Evolutionary conservation across 345 rosid species (phyloP).

Genomic region (Camelina laxa): DNA sequence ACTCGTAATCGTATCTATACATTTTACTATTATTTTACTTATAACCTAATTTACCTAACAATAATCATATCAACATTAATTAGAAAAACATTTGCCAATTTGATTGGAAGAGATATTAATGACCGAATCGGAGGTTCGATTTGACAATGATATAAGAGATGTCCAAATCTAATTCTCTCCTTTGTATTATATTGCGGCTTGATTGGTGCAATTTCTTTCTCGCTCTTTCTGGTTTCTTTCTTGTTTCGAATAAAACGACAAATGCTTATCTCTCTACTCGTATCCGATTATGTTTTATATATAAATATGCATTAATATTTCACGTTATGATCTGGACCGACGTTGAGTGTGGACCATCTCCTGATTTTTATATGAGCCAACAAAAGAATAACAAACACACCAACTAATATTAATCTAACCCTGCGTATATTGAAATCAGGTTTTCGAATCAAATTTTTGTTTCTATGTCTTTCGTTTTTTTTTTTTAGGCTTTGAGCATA

Average conservation of each 20-base stretch:
- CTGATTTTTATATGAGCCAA: background rate
- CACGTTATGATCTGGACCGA: constrained; percentile 34
- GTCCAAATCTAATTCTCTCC: constrained; percentile 16
- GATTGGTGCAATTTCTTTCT: constrained; percentile 32
- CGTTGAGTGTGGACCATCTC: constrained; percentile 33
- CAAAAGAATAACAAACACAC: background rate
- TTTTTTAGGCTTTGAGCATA: background rate
- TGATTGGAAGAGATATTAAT: constrained; percentile 19
- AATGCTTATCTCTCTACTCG: constrained; percentile 26
- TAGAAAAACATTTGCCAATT: constrained; percentile 1
- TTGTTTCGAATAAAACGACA: constrained; percentile 30
- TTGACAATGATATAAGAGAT: constrained; percentile 2
- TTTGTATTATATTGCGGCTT: constrained; percentile 32
- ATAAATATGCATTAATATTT: constrained; percentile 12
- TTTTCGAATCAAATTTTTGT: background rate
- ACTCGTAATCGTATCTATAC: background rate
- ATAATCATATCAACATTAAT: background rate
- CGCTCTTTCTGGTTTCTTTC: background rate
- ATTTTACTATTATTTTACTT: background rate
- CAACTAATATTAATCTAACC: background rate
- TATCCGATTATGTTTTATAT: constrained; percentile 24
- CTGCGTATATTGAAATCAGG: background rate
- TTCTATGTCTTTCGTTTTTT: background rate
- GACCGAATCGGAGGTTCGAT: constrained; percentile 4
- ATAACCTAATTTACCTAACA: constrained; percentile 3